Percentiles rank a stretch among this genome's conserved stretches.
phyloP scores from a whole-genome alignment of 345 rosid genomes.

The Eucalyptus dawsonii region DNA sequence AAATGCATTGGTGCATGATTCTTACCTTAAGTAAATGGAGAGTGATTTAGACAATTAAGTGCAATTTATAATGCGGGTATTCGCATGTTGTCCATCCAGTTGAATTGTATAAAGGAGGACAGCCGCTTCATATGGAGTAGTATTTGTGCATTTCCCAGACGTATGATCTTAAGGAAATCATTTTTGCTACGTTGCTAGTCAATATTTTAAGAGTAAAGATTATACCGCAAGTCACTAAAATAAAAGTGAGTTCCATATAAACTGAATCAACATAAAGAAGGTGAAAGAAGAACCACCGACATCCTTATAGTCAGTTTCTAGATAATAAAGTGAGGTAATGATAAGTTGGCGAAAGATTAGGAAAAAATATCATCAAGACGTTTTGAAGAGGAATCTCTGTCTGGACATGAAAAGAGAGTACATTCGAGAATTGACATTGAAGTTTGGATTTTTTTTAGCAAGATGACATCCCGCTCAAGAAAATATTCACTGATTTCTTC shows the following conservation, averaged over 20 bases:
- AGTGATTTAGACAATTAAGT: neutral
- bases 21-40: neutral
- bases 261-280: neutral
- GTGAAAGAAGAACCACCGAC: neutral
- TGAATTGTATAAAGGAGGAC: neutral
- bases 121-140: neutral
- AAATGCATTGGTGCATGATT: neutral
- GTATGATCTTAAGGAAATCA: neutral
- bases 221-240: neutral
- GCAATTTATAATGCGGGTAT: neutral
- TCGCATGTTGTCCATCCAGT: neutral
- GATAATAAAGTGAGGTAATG: neutral
- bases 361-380: neutral
- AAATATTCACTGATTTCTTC: no score
- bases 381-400: neutral
- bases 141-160: neutral
- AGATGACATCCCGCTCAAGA: neutral
- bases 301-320: neutral
- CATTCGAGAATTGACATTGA: no score
- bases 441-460: no score
- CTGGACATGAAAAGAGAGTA: neutral
- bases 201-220: neutral
- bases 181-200: neutral
- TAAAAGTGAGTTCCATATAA: neutral
- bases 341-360: neutral